Base-by-base conservation (phyloP, 2,329 filamentous ascomycete species). In the Coniochaeta sp. region DNA sequence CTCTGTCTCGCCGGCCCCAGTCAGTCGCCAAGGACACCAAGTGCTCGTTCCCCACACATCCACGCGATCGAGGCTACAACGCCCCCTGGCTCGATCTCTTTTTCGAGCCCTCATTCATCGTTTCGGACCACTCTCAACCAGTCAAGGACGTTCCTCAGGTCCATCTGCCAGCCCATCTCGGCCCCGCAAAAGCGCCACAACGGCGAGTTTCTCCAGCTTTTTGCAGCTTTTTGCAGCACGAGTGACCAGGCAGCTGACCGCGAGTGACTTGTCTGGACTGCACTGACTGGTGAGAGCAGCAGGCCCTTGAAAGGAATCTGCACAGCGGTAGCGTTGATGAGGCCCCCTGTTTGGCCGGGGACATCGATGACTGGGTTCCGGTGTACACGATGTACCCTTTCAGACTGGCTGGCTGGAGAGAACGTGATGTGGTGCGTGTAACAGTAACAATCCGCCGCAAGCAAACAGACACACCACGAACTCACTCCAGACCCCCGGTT, bases 161-260 rank as follows among this genome's bases (percentile, higher is more conserved):
- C 38, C 22, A 24, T 24, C 20, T 42, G 18, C 38, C 20, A 48
- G 45, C 5, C 45, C 45, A 31, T 22, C 4, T 48, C 45, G 45
- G 45, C 45, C 45, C 45, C 45, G 26, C 45, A 31, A 18, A 48
- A 10, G 28, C 45, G 45, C 45, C 45, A 48, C 45, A 48, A 48
- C 26, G 45, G 45, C 45, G 28, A 48, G 16, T 48, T 48, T 48
- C 26, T 26, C 45, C 45, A 30, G 26, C 16, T 31, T 14, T 38
- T 30, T 12, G n/a, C n/a, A n/a, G n/a, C 12, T 30, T 42, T 42
- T 24, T 42, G 38, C 38, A 24, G 38, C 10, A n/a, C 38, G 20
- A 42, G 38, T 42, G 38, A 42, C 38, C 38, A 42, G 38, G 38
- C 26, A 22, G 38, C 38, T 42, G 38, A 42, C 38, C n/a, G 38